Evolutionary conservation across 2,329 filamentous ascomycete genomes (phyloP).

Genomic region (Ceratocystis alfenasii): DNA sequence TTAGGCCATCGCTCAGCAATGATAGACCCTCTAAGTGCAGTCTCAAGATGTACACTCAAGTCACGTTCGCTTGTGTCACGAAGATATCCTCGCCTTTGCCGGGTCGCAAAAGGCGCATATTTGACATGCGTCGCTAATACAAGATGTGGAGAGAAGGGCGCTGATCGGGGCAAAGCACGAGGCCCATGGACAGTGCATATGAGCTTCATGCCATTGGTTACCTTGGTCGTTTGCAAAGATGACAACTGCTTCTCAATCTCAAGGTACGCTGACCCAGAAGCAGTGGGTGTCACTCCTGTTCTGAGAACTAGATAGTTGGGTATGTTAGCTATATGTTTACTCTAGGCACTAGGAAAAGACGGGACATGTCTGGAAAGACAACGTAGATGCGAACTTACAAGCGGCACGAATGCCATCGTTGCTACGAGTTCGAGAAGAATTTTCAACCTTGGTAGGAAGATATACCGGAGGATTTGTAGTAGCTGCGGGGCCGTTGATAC

Average conservation of each 20-base stretch:
- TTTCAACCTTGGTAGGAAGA: slow-evolving; percentile 35
- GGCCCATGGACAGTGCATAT: slow-evolving; percentile 90
- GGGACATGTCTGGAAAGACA: too few relatives aligned
- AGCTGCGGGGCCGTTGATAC: slow-evolving; percentile 77
- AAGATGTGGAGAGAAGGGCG: slow-evolving; percentile 83
- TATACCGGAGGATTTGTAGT: slow-evolving; percentile 66
- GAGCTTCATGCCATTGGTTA: slow-evolving; percentile 68
- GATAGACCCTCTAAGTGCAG: slow-evolving; percentile 74
- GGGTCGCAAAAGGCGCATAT: slow-evolving; percentile 86
- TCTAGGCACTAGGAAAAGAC: too few relatives aligned
- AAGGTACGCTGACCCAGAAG: slow-evolving; percentile 83
- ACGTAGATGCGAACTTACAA: slow-evolving; percentile 45
- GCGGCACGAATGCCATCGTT: slow-evolving; percentile 69
- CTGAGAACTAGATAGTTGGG: slow-evolving; percentile 55
- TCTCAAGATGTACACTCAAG: slow-evolving; percentile 80
- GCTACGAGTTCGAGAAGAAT: slow-evolving; percentile 43
- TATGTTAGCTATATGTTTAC: background rate
- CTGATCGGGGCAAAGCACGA: slow-evolving; percentile 75
- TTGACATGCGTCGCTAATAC: slow-evolving; percentile 90
- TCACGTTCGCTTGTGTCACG: slow-evolving; percentile 80
- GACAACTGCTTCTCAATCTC: slow-evolving; percentile 40
- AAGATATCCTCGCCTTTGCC: slow-evolving; percentile 70
- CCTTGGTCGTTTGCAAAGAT: slow-evolving; percentile 34
- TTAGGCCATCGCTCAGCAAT: slow-evolving; percentile 98
- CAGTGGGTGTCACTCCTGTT: slow-evolving; percentile 83